These are phyloP conservation scores for Alternaria ethzedia DNA, from an alignment of 2,329 filamentous ascomycete genomes.

Conservation along the genomic window DNA sequence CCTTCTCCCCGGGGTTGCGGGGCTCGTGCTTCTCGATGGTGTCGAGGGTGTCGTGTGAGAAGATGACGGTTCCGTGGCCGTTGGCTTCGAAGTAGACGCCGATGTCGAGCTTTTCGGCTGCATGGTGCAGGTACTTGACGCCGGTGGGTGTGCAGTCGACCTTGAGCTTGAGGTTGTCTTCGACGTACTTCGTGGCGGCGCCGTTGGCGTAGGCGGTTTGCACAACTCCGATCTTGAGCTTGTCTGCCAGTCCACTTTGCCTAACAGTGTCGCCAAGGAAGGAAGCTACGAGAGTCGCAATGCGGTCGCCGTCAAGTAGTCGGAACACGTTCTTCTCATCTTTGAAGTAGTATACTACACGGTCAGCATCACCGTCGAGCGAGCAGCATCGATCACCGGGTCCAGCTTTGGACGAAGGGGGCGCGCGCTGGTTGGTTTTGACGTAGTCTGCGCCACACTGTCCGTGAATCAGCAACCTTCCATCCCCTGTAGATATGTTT, in stretches of 20 bases:
- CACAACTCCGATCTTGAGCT: conserved; percentile 89
- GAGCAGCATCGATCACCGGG: conserved; percentile 84
- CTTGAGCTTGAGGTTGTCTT: conserved; percentile 84
- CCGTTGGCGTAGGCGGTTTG: conserved; percentile 99
- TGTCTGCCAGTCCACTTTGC: conserved; percentile 76
- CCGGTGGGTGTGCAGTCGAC: conserved; percentile 94
- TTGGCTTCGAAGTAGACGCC: conserved; percentile 99
- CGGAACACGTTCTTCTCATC: conserved; percentile 84
- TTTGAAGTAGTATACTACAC: conserved; percentile 92
- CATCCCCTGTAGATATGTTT: neutral
- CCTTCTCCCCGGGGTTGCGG: conserved; percentile 88
- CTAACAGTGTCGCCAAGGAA: conserved; percentile 90
- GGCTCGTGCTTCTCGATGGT: conserved; percentile 80
- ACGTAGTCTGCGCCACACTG: conserved; percentile 95
- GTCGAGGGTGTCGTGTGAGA: conserved; percentile 82
- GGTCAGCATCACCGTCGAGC: conserved; percentile 93
- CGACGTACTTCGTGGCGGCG: conserved; percentile 88
- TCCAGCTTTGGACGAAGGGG: conserved; percentile 78
- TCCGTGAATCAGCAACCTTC: conserved; percentile 12
- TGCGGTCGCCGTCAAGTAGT: conserved; percentile 94
- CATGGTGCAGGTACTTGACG: conserved; percentile 97
- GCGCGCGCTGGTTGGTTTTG: conserved; percentile 94
- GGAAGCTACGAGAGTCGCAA: conserved; percentile 89
- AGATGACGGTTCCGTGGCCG: conserved; percentile 94
- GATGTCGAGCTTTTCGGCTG: conserved; percentile 91